These are phyloP conservation scores for Sugiyamaella novakii DNA, from an alignment of 1,139 yeast species.

Conservation along the genomic window DNA sequence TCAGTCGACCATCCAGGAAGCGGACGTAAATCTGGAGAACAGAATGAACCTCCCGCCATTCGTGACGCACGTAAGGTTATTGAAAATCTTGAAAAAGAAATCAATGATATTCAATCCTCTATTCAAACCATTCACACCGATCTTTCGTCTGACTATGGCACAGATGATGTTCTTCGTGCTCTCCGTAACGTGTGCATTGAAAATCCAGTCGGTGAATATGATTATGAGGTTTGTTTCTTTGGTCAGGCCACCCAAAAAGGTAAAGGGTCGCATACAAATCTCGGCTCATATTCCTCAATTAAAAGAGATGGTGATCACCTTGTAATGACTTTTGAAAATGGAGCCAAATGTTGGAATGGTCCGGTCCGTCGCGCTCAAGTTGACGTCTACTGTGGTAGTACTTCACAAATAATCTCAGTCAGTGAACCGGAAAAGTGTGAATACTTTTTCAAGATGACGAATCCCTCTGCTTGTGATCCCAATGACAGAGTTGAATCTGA, in stretches of 20 bases:
- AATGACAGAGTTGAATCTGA: slow-evolving; percentile 3
- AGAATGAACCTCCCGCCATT: slow-evolving; percentile 24
- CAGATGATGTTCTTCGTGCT: slow-evolving; percentile 64
- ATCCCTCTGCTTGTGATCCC: slow-evolving; percentile 69
- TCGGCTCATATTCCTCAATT: slow-evolving; percentile 52
- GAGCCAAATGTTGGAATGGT: slow-evolving; percentile 96
- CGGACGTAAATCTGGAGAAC: background rate
- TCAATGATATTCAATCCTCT: slow-evolving; percentile 31
- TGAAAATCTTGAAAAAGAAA: slow-evolving; percentile 33
- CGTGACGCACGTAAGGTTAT: slow-evolving; percentile 33
- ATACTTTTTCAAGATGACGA: slow-evolving; percentile 60
- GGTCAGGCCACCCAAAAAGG: slow-evolving; percentile 61
- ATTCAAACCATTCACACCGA: slow-evolving; percentile 31
- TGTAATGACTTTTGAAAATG: slow-evolving; percentile 52
- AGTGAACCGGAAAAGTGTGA: slow-evolving; percentile 89
- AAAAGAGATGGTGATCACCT: slow-evolving; percentile 29
- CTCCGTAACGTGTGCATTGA: slow-evolving; percentile 54
- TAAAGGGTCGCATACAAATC: slow-evolving; percentile 49
- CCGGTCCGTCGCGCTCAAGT: slow-evolving; percentile 75
- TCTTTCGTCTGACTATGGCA: slow-evolving; percentile 51
- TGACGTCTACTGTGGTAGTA: slow-evolving; percentile 66
- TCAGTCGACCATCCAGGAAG: slow-evolving; percentile 15
- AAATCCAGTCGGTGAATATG: slow-evolving; percentile 65
- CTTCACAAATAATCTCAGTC: slow-evolving; percentile 59
- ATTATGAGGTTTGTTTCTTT: slow-evolving; percentile 62